phyloP scores from a whole-genome alignment of 371 early-diverging fungal genomes.

The Mortierella sp. region DNA sequence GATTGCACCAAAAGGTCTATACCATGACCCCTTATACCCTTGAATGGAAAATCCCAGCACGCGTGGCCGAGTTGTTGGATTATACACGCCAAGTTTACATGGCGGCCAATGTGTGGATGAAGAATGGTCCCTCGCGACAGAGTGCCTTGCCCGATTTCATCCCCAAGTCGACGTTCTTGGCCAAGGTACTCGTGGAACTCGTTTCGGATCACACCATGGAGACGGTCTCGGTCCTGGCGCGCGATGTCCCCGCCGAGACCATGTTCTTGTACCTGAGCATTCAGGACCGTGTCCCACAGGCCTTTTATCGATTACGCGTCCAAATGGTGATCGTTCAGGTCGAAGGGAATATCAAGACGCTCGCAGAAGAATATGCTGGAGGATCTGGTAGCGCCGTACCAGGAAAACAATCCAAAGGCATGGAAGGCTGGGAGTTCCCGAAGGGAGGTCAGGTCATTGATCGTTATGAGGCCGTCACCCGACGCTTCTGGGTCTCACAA shows the following conservation, averaged over 20 bases:
- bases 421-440: slow-evolving; percentile 51
- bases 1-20: slow-evolving; percentile 43
- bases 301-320: slow-evolving; percentile 44
- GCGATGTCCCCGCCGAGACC: slow-evolving; percentile 44
- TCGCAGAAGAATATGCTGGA: not conserved
- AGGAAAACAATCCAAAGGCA: slow-evolving; percentile 6
- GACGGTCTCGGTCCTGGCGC: slow-evolving; percentile 28
- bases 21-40: slow-evolving; percentile 38
- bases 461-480: slow-evolving; percentile 49
- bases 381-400: not conserved
- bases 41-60: slow-evolving; percentile 34
- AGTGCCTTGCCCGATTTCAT: not conserved
- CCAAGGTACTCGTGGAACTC: slow-evolving; percentile 47
- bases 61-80: slow-evolving; percentile 33
- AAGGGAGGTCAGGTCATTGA: slow-evolving; percentile 40
- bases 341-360: not conserved
- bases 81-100: slow-evolving; percentile 17
- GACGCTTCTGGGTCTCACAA: slow-evolving; percentile 40
- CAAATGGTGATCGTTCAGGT: slow-evolving; percentile 52
- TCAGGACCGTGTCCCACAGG: slow-evolving; percentile 31
- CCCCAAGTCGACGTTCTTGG: slow-evolving; percentile 23
- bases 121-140: not conserved
- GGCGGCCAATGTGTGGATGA: not conserved
- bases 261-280: slow-evolving; percentile 45
- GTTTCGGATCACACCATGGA: slow-evolving; percentile 45